Evolutionary conservation across 164 flowering plant genomes (phyloP), one percentile per base, ranked within the genome.

Genomic region (Sedum album): DNA sequence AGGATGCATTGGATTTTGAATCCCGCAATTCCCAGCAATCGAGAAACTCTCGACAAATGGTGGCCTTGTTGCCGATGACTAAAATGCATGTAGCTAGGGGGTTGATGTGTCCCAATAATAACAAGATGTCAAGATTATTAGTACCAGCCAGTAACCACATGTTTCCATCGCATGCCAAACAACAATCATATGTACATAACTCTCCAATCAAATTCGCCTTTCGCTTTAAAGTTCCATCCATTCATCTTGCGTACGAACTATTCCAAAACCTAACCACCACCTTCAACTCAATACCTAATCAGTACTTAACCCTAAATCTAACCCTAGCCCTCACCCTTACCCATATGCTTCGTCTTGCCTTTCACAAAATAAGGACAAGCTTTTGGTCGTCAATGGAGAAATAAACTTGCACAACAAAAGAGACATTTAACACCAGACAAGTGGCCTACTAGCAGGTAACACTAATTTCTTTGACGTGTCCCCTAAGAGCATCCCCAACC

Each of bases 401-500:
- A 11, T 15, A n/a, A 15, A 31, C 25, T 20, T 20, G 33, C 44
- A 64, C 66, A 41, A 64, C 28, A 26, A 5, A 35, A 44, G 66
- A 64, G 66, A 38, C 0, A 2, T 69, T 76, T 85, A 79, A 28
- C n/a, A 28, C 62, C 33, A 57, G 35, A 13, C 62, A 57, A 30
- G 62, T 57, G 33, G 33, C 62, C 62, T 57, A 57, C 62, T 4
- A 57, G n/a, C 62, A 57, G 62, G 62, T 28, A n/a, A 57, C 78
- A 41, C 46, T 17, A 35, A 14, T 71, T 46, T 33, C 0, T 3
- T 66, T 69, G 51, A 60, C 82, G 76, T 80, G 84, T 82, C 39
- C 51, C 21, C n/a, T n/a, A n/a, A n/a, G n/a, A n/a, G n/a, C n/a
- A n/a, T n/a, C n/a, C n/a, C n/a, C n/a, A n/a, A n/a, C n/a, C n/a